Evolutionary conservation across 192 early-diverging fungal species (phyloP), one percentile per base, ranked within the genome.

Genomic region (Chytriomyces sp.): DNA sequence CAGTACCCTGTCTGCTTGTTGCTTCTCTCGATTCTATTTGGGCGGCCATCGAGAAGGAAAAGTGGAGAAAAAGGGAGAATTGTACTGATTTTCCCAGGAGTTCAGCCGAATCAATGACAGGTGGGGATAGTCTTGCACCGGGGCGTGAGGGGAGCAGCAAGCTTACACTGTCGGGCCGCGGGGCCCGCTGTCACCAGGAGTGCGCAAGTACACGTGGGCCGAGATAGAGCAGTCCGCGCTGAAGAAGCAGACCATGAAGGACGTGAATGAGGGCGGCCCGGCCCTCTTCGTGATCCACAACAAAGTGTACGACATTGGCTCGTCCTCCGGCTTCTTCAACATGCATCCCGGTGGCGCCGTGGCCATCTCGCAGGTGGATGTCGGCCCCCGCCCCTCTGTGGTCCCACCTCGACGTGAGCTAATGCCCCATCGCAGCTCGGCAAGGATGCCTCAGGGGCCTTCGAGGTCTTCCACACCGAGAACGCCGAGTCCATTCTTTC

Each of bases 311-410:
- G 90, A 94, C 83, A 76, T 94, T 34, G 80, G 84, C n/a, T 75
- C 74, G 26, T 44, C 52, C 8, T 55, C 65, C 14, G 90, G 90
- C 33, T 93, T 94, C 74, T 67, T 89, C 19, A 68, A 70, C 58
- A 89, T 88, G 66, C 93, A 94, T 75, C 93, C 93, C 56, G 93
- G 93, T 68, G 91, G 91, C 64, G 78, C 74, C 25, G 91, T 92
- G 2, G 84, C 92, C 56, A 76, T 91, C 68, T 91, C 91, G 10
- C 90, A 91, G 59, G 72, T 91, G 66, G 84, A 89, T 65, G 26
- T n/a, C n/a, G n/a, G n/a, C n/a, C n/a, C n/a, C n/a, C n/a, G n/a
- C n/a, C n/a, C n/a, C n/a, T n/a, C n/a, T n/a, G n/a, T n/a, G n/a
- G n/a, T n/a, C n/a, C n/a, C n/a, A n/a, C n/a, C n/a, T n/a, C n/a